Conservation (phyloP, 352 stramenopile species). For the Globisporangium spinosum region DNA sequence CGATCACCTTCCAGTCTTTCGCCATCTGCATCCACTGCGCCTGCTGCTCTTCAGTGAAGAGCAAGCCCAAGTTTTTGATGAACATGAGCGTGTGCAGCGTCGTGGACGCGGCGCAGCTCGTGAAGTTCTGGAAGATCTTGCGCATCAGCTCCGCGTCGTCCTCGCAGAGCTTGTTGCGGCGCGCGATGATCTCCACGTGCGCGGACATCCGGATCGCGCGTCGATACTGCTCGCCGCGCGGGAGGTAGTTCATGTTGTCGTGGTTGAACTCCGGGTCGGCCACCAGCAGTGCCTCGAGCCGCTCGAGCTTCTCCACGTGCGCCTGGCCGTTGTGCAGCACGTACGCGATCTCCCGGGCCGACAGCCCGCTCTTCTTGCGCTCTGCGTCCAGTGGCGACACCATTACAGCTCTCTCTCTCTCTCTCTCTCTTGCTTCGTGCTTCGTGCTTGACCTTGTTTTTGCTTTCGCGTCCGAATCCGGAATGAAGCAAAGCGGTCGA, state of each 20-base stretch:
- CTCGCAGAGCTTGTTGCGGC: conserved; percentile 43
- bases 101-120: conserved; percentile 49
- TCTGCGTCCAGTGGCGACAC: conserved; percentile 25
- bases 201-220: conserved; percentile 53
- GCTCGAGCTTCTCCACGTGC: conserved; percentile 50
- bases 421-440: too few species aligned
- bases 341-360: conserved; percentile 54
- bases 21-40: conserved; percentile 61
- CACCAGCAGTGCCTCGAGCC: conserved; percentile 54
- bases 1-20: conserved; percentile 68
- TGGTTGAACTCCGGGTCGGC: conserved; percentile 53
- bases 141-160: conserved; percentile 60
- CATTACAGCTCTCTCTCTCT: neutral
- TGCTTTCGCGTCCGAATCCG: neutral
- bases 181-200: conserved; percentile 51
- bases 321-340: conserved; percentile 54
- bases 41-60: conserved; percentile 73
- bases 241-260: conserved; percentile 63
- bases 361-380: conserved; percentile 40
- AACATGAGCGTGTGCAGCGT: conserved; percentile 75
- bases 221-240: conserved; percentile 60
- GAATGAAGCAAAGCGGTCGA: neutral
- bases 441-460: neutral
- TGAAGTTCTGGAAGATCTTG: conserved; percentile 48
- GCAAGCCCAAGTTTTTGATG: conserved; percentile 52